phyloP scores from a whole-genome alignment of 2,329 filamentous ascomycete species.

The Stagonosporopsis vannaccii region DNA sequence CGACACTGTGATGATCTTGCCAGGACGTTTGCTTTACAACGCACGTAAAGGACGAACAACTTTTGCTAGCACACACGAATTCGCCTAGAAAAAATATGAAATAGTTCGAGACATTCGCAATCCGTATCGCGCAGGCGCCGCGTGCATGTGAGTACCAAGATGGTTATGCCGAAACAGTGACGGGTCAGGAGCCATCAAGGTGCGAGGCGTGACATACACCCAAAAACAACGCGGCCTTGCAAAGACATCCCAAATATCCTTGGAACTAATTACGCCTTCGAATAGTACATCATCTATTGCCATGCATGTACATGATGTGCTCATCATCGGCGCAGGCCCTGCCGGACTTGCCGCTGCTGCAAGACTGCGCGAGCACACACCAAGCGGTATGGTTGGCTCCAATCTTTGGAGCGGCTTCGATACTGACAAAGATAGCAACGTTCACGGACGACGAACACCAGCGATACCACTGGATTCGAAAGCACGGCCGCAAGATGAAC shows the following conservation, averaged over 20 bases:
- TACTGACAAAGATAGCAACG: slow-evolving; percentile 63
- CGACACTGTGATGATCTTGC: too few species aligned
- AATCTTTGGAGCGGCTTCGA: neutral
- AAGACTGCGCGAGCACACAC: slow-evolving; percentile 73
- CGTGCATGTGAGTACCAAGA: slow-evolving; percentile 32
- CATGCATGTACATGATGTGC: slow-evolving; percentile 64
- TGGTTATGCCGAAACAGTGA: slow-evolving; percentile 20
- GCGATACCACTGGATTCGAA: slow-evolving; percentile 79
- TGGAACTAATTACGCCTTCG: neutral
- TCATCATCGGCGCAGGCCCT: slow-evolving; percentile 78
- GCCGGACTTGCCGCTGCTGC: slow-evolving; percentile 77
- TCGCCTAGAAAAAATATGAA: neutral
- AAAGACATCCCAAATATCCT: neutral
- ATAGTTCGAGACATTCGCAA: neutral
- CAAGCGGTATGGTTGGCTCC: slow-evolving; percentile 39
- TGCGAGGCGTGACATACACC: slow-evolving; percentile 19
- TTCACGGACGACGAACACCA: slow-evolving; percentile 86
- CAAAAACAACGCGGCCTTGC: neutral
- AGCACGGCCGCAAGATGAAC: slow-evolving; percentile 66
- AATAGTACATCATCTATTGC: neutral
- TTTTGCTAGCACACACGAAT: neutral
- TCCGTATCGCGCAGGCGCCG: slow-evolving; percentile 1
- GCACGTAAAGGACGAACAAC: neutral
- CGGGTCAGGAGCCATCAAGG: slow-evolving; percentile 29
- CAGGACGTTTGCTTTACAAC: neutral